Evolutionary conservation across 1,284 basidiomycete genomes (phyloP).

Genomic region (Rhodotorula sp.): DNA sequence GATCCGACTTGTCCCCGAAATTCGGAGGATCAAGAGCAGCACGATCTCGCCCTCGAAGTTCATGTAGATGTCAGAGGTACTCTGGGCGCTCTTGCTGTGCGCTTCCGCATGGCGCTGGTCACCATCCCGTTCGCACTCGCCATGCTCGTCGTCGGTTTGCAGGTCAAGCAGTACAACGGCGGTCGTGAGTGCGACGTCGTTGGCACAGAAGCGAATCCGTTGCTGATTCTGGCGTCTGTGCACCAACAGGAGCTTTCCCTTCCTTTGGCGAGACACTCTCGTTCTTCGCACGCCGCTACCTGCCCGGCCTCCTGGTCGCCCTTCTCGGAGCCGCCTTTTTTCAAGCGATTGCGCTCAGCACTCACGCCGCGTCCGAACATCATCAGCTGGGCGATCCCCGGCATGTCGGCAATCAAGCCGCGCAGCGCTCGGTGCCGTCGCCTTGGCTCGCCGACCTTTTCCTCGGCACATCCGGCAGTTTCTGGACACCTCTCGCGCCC

Average conservation of each 20-base stretch:
- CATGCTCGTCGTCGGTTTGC: slow-evolving; percentile 31
- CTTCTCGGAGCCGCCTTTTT: slow-evolving; percentile 19
- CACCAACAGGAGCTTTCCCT: slow-evolving; percentile 14
- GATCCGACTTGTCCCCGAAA: slow-evolving; percentile 38
- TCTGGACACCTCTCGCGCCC: slow-evolving; percentile 29
- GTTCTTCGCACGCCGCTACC: slow-evolving; percentile 11
- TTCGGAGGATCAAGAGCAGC: background rate
- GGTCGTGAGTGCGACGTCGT: slow-evolving; percentile 14
- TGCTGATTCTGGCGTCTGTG: background rate
- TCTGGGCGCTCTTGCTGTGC: slow-evolving; percentile 31
- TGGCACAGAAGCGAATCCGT: too few relatives aligned
- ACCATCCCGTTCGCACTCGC: slow-evolving; percentile 40
- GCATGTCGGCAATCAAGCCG: background rate
- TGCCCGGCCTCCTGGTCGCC: slow-evolving; percentile 17
- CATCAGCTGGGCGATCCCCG: background rate
- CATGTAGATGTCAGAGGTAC: slow-evolving; percentile 36
- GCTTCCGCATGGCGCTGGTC: slow-evolving; percentile 42
- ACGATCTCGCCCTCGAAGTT: slow-evolving; percentile 27
- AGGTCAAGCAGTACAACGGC: slow-evolving; percentile 30
- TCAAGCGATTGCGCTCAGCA: slow-evolving; percentile 25
- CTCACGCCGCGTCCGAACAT: slow-evolving; percentile 5
- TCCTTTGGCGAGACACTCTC: slow-evolving; percentile 25
- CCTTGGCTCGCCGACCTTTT: slow-evolving; percentile 35
- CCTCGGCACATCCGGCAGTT: slow-evolving; percentile 33
- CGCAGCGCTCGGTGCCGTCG: slow-evolving; percentile 12